A percentile compares a stretch with the other conserved stretches of the same genome.
phyloP scores from a whole-genome alignment of 2,329 filamentous ascomycete genomes.

The Lomentospora prolificans region DNA sequence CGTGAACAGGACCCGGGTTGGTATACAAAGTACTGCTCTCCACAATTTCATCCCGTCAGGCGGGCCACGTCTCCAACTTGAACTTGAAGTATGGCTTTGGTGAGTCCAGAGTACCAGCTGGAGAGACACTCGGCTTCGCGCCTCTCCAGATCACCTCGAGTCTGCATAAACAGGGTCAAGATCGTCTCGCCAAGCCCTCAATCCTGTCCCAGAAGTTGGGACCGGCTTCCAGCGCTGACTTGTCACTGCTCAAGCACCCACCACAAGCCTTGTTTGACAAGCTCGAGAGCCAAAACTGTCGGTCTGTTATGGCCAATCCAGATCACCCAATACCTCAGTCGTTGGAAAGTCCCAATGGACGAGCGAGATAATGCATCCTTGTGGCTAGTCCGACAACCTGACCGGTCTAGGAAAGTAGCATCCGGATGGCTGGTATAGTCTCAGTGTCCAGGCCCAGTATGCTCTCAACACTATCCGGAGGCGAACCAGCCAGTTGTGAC shows the following conservation, averaged over 20 bases:
- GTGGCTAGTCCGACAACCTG: background rate
- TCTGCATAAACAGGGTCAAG: background rate
- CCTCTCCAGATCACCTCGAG: background rate
- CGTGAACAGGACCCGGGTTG: background rate
- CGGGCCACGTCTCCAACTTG: background rate
- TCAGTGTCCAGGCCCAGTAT: background rate
- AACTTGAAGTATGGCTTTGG: too few species aligned
- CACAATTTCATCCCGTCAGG: background rate
- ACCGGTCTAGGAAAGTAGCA: background rate
- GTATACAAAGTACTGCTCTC: background rate
- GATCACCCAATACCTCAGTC: too few species aligned
- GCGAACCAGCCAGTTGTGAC: background rate
- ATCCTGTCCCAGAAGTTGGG: slow-evolving; percentile 2
- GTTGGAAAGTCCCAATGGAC: too few species aligned
- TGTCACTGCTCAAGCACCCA: too few species aligned
- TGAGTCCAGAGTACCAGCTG: too few species aligned
- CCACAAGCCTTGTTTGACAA: background rate
- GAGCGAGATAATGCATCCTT: too few species aligned
- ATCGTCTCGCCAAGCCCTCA: slow-evolving; percentile 5
- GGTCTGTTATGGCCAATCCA: too few species aligned
- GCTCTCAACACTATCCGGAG: background rate
- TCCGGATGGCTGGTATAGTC: background rate
- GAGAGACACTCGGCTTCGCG: too few species aligned
- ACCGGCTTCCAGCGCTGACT: background rate
- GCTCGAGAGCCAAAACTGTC: too few species aligned